Percentiles rank a stretch among this genome's conserved stretches.
phyloP scores from a whole-genome alignment of 257 asterid genomes.

The Solanum lignicaule region DNA sequence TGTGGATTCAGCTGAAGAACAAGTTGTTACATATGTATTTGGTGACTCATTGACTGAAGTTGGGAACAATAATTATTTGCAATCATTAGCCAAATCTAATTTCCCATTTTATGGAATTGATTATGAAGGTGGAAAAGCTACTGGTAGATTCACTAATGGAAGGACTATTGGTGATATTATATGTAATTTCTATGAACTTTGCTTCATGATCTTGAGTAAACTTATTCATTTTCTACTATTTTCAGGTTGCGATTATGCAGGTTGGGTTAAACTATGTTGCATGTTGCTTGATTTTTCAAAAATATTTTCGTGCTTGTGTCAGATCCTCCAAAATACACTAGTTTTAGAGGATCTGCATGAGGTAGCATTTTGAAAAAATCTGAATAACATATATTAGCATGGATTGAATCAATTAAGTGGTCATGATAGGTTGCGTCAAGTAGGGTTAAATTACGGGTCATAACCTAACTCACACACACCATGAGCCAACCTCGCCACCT shows the following conservation, averaged over 20 bases:
- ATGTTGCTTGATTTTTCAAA: not conserved
- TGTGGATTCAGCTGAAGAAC: slow-evolving; percentile 7
- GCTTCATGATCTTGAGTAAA: not conserved
- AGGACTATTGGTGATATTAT: slow-evolving; percentile 72
- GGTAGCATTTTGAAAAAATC: not conserved
- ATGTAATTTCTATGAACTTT: slow-evolving; percentile 15
- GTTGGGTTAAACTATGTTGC: not conserved
- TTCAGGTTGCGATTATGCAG: not conserved
- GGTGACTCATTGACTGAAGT: slow-evolving; percentile 92
- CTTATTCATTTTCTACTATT: not conserved
- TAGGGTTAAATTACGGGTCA: not conserved
- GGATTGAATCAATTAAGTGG: not conserved
- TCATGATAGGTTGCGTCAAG: not conserved
- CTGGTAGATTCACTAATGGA: slow-evolving; percentile 86
- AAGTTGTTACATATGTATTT: slow-evolving; percentile 52
- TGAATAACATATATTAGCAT: rapidly evolving
- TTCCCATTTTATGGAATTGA: slow-evolving; percentile 67
- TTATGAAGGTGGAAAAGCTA: slow-evolving; percentile 41
- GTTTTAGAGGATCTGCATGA: not conserved
- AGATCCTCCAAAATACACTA: not conserved
- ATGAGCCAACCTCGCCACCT: not conserved
- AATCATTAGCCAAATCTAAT: slow-evolving; percentile 60
- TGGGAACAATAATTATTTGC: slow-evolving; percentile 69
- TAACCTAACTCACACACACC: not conserved
- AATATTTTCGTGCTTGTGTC: rapidly evolving